A percentile compares a stretch with the other conserved stretches of the same genome.
Evolutionary conservation across 1,139 yeast genomes (phyloP).

Genomic region (Pichia kudriavzevii): DNA sequence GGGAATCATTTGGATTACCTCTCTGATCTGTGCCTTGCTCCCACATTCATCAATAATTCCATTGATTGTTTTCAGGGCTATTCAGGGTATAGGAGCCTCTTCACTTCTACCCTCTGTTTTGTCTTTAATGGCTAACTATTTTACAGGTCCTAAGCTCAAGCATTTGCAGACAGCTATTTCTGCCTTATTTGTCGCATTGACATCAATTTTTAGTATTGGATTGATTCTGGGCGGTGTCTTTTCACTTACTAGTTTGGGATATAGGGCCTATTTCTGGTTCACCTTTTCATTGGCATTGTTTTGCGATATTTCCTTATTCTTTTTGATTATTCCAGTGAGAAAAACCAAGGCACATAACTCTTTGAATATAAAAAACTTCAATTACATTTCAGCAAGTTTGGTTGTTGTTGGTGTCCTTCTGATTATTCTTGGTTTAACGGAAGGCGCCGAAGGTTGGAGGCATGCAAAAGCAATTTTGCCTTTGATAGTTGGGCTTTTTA

Average conservation of each 20-base stretch:
- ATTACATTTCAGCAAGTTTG: conserved; percentile 25
- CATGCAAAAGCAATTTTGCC: conserved; percentile 28
- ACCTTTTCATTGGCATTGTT: conserved; percentile 22
- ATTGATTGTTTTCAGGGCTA: conserved; percentile 31
- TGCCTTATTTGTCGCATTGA: conserved; percentile 23
- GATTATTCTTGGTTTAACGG: conserved; percentile 30
- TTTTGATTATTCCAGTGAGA: conserved; percentile 23
- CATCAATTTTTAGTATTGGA: conserved; percentile 29
- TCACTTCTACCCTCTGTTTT: conserved; percentile 29
- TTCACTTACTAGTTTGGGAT: conserved; percentile 27
- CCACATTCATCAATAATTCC: conserved; percentile 25
- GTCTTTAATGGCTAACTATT: conserved; percentile 29
- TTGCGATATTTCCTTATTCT: conserved; percentile 15
- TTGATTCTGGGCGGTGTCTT: conserved; percentile 33
- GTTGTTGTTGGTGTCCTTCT: conserved; percentile 28
- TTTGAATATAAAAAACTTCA: conserved; percentile 22
- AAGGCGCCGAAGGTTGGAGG: conserved; percentile 31
- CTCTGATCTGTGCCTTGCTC: conserved; percentile 27
- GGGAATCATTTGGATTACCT: conserved; percentile 21
- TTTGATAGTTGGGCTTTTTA: conserved; percentile 24
- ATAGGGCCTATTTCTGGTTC: conserved; percentile 28
- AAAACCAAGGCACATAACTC: conserved; percentile 16
- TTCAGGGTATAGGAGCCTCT: conserved; percentile 34
- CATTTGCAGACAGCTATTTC: conserved; percentile 24
- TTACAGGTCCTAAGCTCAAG: conserved; percentile 17